Base-by-base conservation (phyloP, 2,329 filamentous ascomycete genomes). In the Fusarium verticillioides region DNA sequence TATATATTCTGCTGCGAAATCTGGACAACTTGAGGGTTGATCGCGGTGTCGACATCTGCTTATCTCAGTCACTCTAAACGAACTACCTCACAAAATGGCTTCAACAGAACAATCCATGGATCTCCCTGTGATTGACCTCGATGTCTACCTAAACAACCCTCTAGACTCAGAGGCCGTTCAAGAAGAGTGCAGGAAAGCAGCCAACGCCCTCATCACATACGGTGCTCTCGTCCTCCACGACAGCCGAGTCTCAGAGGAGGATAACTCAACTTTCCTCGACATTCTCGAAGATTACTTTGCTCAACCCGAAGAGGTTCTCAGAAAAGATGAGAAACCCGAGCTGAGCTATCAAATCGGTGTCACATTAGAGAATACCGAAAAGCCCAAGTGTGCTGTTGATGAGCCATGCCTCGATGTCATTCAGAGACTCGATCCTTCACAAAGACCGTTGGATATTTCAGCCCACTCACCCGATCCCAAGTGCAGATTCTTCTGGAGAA, bases 201-300 rank as follows among this genome's bases (percentile, higher is more conserved):
- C 89, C 50, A 79, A 84, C 21, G 88, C 88, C 37, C 86, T 91
- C 63, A 87, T 90, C 78, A 86, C 86, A 21, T 90, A 89, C 79
- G 89, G 89, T 66, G 89, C 89, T 13, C 84, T 91, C 26, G 83
- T 91, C 30, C 84, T 90, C 50, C 89, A 89, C 82, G 89, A 90
- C 82, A 87, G 86, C 58, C 88, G 89, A 70, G 88, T 90, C 18
- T 83, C 86, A 23, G 87, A 88, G 75, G 74, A 81, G 5, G 87
- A 89, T 80, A 91, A 91, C 82, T 81, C 82, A 32, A 81, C 83
- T 60, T 91, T 91, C 75, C 86, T 91, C 63, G 88, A 91, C 79
- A 83, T 91, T 42, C 85, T 90, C n/a, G 89, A 91, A 80, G 88
- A 90, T 82, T 91, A 91, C 83, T 91, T 91, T 77, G 88, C 87